Evolutionary conservation across 148 eudicot genomes (phyloP), one percentile per base, ranked within the genome.

Genomic region (Fagopyrum tataricum): DNA sequence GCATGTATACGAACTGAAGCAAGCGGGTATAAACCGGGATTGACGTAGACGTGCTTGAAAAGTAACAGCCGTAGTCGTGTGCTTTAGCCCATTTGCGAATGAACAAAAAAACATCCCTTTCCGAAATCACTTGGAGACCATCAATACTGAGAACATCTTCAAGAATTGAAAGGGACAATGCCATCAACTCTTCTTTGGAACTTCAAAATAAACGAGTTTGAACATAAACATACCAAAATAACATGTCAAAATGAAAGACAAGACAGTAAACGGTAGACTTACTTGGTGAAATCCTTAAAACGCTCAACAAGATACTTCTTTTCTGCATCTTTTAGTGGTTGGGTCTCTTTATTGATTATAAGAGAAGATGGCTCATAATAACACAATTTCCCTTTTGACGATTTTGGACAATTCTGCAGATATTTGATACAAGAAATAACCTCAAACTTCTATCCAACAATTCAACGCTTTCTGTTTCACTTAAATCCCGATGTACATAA

Each of bases 71-170:
- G n/a, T n/a, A n/a, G n/a, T n/a, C n/a, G n/a, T n/a, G 88, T 52
- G 78, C 49, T 56, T 91, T 81, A 4, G 88, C 83, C 97, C 97
- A 92, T 80, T 86, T 92, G 70, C 89, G 73, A n/a, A 84, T 91
- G 55, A 92, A 86, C 58, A 88, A 95, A 37, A 88, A 92, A 14
- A 92, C 92, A 4, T 90, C 88, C 69, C 88, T 92, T 81, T 92
- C 97, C 17, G 97, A n/a, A 4, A 15, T 1, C 20, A 18, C 92
- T 44, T 86, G 95, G 64, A 92, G 88, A 74, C 90, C 95, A 69
- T 85, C 92, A 72, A 89, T 91, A 2, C 86, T 79, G 74, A 91
- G 80, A 59, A 91, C 66, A 67, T 92, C 92, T 78, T 91, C 97
- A 10, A 91, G 76, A 66, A 89, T 90, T 40, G 97, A 87, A 70